Percentiles rank a stretch among this genome's conserved stretches.
These are phyloP conservation scores for Arthromyces matolae DNA, from an alignment of 768 basidiomycete genomes.

Conservation along the genomic window DNA sequence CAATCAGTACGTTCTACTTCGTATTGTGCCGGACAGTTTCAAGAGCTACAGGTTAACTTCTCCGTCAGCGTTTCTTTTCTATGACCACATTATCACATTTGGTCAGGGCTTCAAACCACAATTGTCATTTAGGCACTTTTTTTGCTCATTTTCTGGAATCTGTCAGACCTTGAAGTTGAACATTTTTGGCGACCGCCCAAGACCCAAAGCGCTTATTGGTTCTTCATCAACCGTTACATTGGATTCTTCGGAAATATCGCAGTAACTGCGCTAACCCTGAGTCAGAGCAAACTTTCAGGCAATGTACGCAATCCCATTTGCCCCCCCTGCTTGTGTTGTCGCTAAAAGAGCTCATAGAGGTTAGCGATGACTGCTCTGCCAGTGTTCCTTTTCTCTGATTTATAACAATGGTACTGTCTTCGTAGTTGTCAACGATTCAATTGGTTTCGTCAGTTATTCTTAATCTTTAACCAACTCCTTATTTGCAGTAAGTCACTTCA, in stretches of 20 bases:
- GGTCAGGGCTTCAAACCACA: constrained; percentile 27
- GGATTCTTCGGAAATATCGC: constrained; percentile 37
- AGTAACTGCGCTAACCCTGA: constrained; percentile 20
- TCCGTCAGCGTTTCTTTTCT: constrained; percentile 33
- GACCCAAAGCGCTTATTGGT: constrained; percentile 36
- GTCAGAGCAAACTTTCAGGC: constrained; percentile 22
- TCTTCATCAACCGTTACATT: constrained; percentile 48
- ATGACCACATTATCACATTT: constrained; percentile 36
- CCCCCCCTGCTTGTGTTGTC: neutral
- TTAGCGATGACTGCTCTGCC: constrained; percentile 6
- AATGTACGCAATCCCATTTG: constrained; percentile 18
- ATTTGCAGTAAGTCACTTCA: constrained; percentile 38
- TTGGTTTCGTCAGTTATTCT: constrained; percentile 36
- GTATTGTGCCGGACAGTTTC: too few species aligned
- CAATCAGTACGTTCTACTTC: too few species aligned
- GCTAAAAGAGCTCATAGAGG: constrained; percentile 10
- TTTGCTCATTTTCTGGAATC: neutral
- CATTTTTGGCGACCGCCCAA: constrained; percentile 44
- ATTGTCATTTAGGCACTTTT: neutral
- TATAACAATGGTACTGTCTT: neutral
- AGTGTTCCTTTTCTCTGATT: neutral
- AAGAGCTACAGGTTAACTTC: too few species aligned
- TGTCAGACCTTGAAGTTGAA: constrained; percentile 34
- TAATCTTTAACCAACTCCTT: constrained; percentile 41
- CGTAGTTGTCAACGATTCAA: constrained; percentile 37